Percentiles rank a stretch among this genome's conserved stretches.
phyloP scores from a whole-genome alignment of 1,284 basidiomycete genomes.

The Austroboletus novae-zelandiae region DNA sequence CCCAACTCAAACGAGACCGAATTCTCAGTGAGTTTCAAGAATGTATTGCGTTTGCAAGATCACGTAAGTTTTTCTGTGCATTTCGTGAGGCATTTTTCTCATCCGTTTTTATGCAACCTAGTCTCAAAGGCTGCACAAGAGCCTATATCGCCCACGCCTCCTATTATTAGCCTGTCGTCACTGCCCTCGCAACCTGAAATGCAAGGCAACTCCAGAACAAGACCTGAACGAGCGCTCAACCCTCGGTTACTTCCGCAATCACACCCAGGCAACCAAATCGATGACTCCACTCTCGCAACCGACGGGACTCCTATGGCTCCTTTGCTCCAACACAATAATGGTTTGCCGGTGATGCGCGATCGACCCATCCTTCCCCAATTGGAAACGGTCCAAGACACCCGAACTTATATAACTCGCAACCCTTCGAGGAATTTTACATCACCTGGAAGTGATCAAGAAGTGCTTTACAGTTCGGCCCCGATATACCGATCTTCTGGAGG shows the following conservation, averaged over 20 bases:
- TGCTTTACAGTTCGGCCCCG: conserved; percentile 15
- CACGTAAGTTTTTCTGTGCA: conserved; percentile 47
- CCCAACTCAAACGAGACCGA: conserved; percentile 60
- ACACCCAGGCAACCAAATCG: neutral
- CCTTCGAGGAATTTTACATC: conserved; percentile 14
- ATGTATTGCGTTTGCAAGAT: conserved; percentile 79
- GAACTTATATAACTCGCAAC: conserved; percentile 4
- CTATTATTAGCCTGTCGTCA: conserved; percentile 23
- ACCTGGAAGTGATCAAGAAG: conserved; percentile 23
- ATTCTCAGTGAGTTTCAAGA: conserved; percentile 78
- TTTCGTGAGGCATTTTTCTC: conserved; percentile 2
- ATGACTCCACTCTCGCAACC: neutral
- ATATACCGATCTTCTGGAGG: conserved; percentile 20
- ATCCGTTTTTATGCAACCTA: conserved; percentile 24
- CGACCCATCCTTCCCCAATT: neutral
- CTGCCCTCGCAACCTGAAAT: neutral
- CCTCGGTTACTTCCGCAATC: conserved; percentile 11
- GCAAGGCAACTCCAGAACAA: conserved; percentile 6
- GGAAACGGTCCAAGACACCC: conserved; percentile 7
- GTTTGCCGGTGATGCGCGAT: conserved; percentile 5
- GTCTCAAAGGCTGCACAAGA: conserved; percentile 59
- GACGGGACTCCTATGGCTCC: neutral
- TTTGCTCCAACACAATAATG: conserved; percentile 3
- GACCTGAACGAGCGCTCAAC: conserved; percentile 26
- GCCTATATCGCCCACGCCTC: conserved; percentile 59